Evolutionary conservation across 1,139 yeast species (phyloP), one percentile per base, ranked within the genome.

Genomic region (Debaryomycetaceae sp.): DNA sequence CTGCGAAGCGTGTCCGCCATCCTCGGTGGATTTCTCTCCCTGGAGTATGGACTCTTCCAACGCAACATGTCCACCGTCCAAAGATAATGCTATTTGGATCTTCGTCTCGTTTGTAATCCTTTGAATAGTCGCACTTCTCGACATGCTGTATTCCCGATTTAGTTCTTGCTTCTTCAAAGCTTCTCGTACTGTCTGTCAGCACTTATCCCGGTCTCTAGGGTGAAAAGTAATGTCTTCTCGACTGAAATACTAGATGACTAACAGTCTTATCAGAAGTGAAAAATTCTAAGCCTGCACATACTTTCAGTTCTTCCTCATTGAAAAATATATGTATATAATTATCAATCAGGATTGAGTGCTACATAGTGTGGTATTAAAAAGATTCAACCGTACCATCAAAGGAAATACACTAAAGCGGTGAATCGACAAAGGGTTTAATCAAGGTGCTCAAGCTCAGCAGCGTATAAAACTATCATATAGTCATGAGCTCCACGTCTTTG

Each of bases 91-190:
- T 30, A 93, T 83, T 65, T 89, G 95, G 57, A 93, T 89, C 60
- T 85, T 87, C 9, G 99, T 93, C 65, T 93, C 99, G 71, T 93
- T 93, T 38, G 99, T 93, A 50, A 78, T 73, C 60, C 99, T 75
- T 43, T 72, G 73, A 13, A 89, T 69, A 36, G 78, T 69, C 4
- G 95, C 87, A 27, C 69, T 46, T 49, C 66, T 54, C 9, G 45
- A 40, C 57, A 53, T 53, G 6, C 6, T 37, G 13, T 22, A 36
- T 7, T 36, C 14, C 5, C 22, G 6, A 14, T 7, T 22, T 6
- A 17, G 17, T 36, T 9, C n/a, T 14, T 13, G 22, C 23, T 17
- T 17, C 4, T 17, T 2, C 2, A 17, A 2, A 17, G 20, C 20
- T 17, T 17, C 20, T 17, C 20, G 20, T 17, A 17, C 4, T 4